Percentiles rank a stretch among this genome's conserved stretches.
Conservation (phyloP, 2,329 filamentous ascomycete genomes). For the Simplicillium aogashimaense region DNA sequence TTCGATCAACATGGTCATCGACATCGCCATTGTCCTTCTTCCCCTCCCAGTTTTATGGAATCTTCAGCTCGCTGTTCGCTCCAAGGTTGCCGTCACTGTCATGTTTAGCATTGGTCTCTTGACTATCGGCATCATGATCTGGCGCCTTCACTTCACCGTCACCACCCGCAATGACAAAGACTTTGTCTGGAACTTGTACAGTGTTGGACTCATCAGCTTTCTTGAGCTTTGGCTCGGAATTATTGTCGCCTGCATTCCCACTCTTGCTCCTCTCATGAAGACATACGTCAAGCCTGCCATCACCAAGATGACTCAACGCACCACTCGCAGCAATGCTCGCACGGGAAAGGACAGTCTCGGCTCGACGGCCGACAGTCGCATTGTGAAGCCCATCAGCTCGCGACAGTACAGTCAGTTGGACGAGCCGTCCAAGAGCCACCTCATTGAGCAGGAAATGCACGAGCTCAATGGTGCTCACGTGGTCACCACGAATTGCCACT, state of each 20-base stretch:
- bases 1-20: constrained; percentile 15
- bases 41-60: constrained; percentile 31
- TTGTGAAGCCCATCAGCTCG: too few species aligned
- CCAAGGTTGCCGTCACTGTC: constrained; percentile 19
- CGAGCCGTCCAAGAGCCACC: too few species aligned
- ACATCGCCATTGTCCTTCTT: constrained; percentile 25
- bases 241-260: constrained; percentile 30
- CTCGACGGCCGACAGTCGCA: too few species aligned
- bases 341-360: too few species aligned
- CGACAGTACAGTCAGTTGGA: too few species aligned
- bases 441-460: too few species aligned
- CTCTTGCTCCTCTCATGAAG: constrained; percentile 27
- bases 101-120: constrained; percentile 22
- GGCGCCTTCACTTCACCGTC: constrained; percentile 21
- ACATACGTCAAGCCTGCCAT: constrained; percentile 11
- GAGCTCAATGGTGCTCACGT: too few species aligned
- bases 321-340: too few species aligned
- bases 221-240: constrained; percentile 29
- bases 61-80: constrained; percentile 26
- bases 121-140: constrained; percentile 27
- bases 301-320: constrained; percentile 4
- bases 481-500: too few species aligned
- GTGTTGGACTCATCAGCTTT: constrained; percentile 24
- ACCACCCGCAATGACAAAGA: constrained; percentile 9
- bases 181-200: constrained; percentile 12